Conservation (phyloP, 495 filamentous ascomycete genomes). For the Zalerion maritima region DNA sequence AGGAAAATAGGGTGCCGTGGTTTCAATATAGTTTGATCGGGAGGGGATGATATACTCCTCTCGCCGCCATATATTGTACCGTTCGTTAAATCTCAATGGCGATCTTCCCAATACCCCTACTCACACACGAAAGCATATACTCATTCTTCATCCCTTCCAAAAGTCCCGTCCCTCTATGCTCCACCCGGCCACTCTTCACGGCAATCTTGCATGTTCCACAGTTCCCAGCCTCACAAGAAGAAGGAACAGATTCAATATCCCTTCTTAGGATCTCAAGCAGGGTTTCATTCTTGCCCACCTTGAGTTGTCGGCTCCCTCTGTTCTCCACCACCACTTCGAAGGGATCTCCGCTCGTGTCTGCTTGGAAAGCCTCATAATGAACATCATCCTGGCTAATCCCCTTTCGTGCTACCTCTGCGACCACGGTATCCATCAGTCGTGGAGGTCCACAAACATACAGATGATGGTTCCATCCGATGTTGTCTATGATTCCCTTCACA, state of each 20-base stretch:
- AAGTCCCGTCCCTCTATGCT: slow-evolving; percentile 37
- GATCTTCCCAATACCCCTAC: slow-evolving; percentile 30
- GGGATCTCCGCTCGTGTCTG: slow-evolving; percentile 35
- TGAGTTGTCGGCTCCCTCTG: slow-evolving; percentile 10
- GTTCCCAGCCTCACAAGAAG: slow-evolving; percentile 42
- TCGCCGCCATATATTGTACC: too few species aligned
- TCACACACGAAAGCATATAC: slow-evolving; percentile 33
- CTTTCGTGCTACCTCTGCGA: slow-evolving; percentile 16
- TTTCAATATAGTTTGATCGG: too few species aligned
- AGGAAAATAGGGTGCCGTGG: too few species aligned
- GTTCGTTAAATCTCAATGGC: slow-evolving; percentile 25
- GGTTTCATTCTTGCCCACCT: slow-evolving; percentile 27
- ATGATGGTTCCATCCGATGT: slow-evolving; percentile 29
- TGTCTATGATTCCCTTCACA: slow-evolving; percentile 22
- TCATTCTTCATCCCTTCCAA: slow-evolving; percentile 27
- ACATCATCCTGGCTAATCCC: slow-evolving; percentile 29
- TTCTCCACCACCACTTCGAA: slow-evolving; percentile 36
- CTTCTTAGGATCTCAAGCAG: slow-evolving; percentile 26
- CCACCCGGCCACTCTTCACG: slow-evolving; percentile 32
- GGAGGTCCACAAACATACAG: slow-evolving; percentile 40
- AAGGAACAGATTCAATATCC: slow-evolving; percentile 28
- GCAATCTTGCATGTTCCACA: slow-evolving; percentile 42
- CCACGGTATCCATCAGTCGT: slow-evolving; percentile 33
- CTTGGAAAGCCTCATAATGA: slow-evolving; percentile 41
- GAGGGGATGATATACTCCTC: too few species aligned